These are phyloP conservation scores for Tremella yokohamensis DNA, from an alignment of 768 basidiomycete genomes.

Conservation along the genomic window DNA sequence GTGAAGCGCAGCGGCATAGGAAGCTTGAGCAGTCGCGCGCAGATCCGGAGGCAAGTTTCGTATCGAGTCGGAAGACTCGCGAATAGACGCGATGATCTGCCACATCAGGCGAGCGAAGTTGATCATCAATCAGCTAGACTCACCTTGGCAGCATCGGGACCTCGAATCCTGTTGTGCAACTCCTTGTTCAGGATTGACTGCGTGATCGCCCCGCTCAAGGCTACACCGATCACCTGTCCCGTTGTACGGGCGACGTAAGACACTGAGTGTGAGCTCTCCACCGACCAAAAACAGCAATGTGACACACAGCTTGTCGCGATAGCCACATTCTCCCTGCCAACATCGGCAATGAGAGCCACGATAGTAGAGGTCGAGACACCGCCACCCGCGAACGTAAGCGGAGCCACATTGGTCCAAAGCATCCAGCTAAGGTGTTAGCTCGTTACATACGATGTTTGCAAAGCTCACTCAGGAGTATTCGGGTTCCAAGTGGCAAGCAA, in stretches of 20 bases:
- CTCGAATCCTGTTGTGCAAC: conserved; percentile 69
- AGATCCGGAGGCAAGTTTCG: conserved; percentile 25
- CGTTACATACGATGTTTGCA: not conserved
- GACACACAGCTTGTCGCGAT: conserved; percentile 82
- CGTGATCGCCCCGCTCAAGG: conserved; percentile 72
- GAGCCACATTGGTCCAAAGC: conserved; percentile 32
- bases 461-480: conserved; percentile 52
- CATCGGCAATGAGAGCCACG: conserved; percentile 74
- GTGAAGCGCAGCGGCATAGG: conserved; percentile 25
- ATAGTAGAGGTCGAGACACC: conserved; percentile 25
- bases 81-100: conserved; percentile 38
- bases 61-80: conserved; percentile 41
- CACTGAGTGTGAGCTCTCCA: conserved; percentile 56
- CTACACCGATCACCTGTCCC: conserved; percentile 92
- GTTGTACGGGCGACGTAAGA: conserved; percentile 88
- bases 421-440: not conserved
- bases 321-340: conserved; percentile 63
- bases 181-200: conserved; percentile 71
- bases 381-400: conserved; percentile 61
- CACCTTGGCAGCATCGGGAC: conserved; percentile 60
- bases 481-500: conserved; percentile 67
- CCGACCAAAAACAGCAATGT: conserved; percentile 8
- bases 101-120: not conserved
- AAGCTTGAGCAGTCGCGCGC: conserved; percentile 18
- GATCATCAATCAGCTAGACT: not conserved